A percentile compares a stretch with the other conserved stretches of the same genome.
Evolutionary conservation across 1,284 basidiomycete genomes (phyloP).

Genomic region (Pseudozyma tsukubaensis): DNA sequence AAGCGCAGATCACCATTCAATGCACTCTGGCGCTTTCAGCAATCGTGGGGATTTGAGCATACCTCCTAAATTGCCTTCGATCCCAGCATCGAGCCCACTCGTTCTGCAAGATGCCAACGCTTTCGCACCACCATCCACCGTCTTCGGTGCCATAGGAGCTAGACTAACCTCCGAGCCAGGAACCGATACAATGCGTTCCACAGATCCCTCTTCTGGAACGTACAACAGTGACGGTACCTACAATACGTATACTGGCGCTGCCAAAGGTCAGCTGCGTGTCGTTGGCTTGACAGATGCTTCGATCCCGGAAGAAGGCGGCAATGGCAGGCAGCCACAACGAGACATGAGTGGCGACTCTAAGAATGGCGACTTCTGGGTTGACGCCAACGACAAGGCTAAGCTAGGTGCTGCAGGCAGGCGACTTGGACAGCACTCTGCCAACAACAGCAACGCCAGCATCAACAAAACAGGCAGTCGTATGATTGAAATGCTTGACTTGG

Average conservation of each 20-base stretch:
- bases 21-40: slow-evolving; percentile 14
- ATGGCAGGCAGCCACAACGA: slow-evolving; percentile 3
- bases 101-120: slow-evolving; percentile 21
- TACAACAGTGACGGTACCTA: slow-evolving; percentile 32
- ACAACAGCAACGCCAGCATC: slow-evolving; percentile 32
- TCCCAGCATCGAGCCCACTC: slow-evolving; percentile 29
- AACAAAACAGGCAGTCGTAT: slow-evolving; percentile 33
- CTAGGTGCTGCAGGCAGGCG: slow-evolving; percentile 19
- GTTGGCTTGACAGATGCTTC: slow-evolving; percentile 16
- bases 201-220: slow-evolving; percentile 18
- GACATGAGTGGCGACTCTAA: slow-evolving; percentile 27
- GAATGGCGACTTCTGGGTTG: slow-evolving; percentile 23
- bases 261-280: slow-evolving; percentile 28
- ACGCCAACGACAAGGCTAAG: slow-evolving; percentile 7
- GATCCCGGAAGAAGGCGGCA: slow-evolving; percentile 15
- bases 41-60: slow-evolving; percentile 10
- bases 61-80: slow-evolving; percentile 30
- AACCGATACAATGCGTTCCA: slow-evolving; percentile 17
- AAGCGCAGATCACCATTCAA: slow-evolving; percentile 23
- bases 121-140: slow-evolving; percentile 8
- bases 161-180: slow-evolving; percentile 16
- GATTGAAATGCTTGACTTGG: slow-evolving; percentile 38
- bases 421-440: slow-evolving; percentile 25
- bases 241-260: slow-evolving; percentile 37
- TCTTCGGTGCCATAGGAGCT: neutral